These are phyloP conservation scores for Coprinopsis marcescibilis DNA, from an alignment of 768 basidiomycete genomes.

Conservation along the genomic window DNA sequence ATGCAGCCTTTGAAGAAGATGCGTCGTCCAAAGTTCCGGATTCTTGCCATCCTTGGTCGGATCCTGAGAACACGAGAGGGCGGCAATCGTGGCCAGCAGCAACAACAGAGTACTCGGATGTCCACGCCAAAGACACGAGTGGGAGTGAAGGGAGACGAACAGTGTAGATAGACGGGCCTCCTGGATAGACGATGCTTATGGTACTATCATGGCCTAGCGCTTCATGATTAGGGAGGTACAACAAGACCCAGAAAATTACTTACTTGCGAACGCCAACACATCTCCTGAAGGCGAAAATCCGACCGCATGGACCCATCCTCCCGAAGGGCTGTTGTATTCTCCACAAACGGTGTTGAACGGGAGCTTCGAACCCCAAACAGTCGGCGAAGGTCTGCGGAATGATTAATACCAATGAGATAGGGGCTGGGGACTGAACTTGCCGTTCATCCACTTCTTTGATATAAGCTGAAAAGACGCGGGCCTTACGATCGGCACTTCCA, in stretches of 20 bases:
- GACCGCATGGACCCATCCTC: slow-evolving; percentile 96
- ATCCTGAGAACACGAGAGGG: slow-evolving; percentile 80
- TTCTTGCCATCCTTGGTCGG: slow-evolving; percentile 70
- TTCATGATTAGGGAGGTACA: neutral
- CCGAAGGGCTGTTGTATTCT: slow-evolving; percentile 82
- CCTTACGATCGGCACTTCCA: slow-evolving; percentile 97
- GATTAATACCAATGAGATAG: neutral
- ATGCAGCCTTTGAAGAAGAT: slow-evolving; percentile 37
- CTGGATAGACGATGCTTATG: slow-evolving; percentile 88
- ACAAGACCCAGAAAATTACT: slow-evolving; percentile 25
- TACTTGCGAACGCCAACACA: slow-evolving; percentile 86
- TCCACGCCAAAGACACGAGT: slow-evolving; percentile 81
- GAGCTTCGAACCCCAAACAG: slow-evolving; percentile 96
- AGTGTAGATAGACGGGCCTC: slow-evolving; percentile 62
- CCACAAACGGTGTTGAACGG: slow-evolving; percentile 98
- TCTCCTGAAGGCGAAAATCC: slow-evolving; percentile 98
- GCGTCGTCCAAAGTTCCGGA: slow-evolving; percentile 83
- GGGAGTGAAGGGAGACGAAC: slow-evolving; percentile 79
- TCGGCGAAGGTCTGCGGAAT: slow-evolving; percentile 65
- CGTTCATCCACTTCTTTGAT: slow-evolving; percentile 97
- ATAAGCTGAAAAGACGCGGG: slow-evolving; percentile 94
- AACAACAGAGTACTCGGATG: slow-evolving; percentile 71
- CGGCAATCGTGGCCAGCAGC: slow-evolving; percentile 98
- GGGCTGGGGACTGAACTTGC: slow-evolving; percentile 35
- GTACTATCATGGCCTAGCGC: slow-evolving; percentile 89